These are phyloP conservation scores for Cystobasidium slooffiae DNA, from an alignment of 1,284 basidiomycete species.

Conservation along the genomic window DNA sequence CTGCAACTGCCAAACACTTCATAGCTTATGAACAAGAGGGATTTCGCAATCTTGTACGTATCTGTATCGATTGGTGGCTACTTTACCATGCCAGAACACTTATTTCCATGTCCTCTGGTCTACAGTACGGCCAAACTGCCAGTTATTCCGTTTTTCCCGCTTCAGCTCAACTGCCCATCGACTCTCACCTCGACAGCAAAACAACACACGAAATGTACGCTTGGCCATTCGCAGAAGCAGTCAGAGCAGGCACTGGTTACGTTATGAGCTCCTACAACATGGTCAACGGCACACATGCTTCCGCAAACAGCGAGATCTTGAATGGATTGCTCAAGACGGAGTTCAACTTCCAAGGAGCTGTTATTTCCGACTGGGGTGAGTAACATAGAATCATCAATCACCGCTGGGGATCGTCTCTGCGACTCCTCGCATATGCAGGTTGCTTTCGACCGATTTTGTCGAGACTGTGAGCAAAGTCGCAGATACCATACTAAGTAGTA, in stretches of 20 bases:
- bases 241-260: conserved; percentile 58
- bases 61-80: background rate
- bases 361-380: conserved; percentile 54
- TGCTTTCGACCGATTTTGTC: too few species aligned
- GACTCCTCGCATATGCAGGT: too few species aligned
- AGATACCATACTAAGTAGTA: too few species aligned
- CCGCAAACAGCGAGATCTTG: conserved; percentile 69
- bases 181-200: conserved; percentile 49
- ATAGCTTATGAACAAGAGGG: conserved; percentile 57
- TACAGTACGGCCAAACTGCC: conserved; percentile 28
- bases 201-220: conserved; percentile 58
- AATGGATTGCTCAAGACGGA: conserved; percentile 76
- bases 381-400: conserved; percentile 26
- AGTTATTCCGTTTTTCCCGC: conserved; percentile 45
- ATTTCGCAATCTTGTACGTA: background rate
- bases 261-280: conserved; percentile 31
- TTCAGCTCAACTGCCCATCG: conserved; percentile 52
- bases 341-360: conserved; percentile 52
- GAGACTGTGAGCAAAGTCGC: too few species aligned
- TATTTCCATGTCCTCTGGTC: background rate
- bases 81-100: background rate
- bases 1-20: conserved; percentile 57
- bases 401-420: conserved; percentile 37
- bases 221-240: conserved; percentile 60
- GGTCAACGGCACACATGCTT: conserved; percentile 72